Base-by-base conservation (phyloP, 305 asterid species). In the Solanum aculeatissimum region DNA sequence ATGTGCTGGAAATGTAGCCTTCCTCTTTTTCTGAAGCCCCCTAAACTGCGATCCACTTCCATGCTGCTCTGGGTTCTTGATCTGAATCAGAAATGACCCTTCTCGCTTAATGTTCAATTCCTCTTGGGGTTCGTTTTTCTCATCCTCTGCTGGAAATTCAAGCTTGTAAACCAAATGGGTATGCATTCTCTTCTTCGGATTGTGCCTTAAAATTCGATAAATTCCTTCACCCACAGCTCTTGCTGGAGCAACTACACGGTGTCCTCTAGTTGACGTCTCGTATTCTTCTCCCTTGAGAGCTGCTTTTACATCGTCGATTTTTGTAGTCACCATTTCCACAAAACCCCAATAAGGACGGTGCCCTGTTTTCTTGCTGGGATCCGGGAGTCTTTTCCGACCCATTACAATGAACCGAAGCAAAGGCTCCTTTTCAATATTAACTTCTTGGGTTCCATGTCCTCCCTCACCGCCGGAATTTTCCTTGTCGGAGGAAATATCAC, bases 141-240 rank as follows among this genome's bases (percentile, higher is more conserved):
- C 89, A 3, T 89, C 91, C 68, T 88, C 88, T 0, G 85, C 68
- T 0, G 97, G 98, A 49, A 81, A 91, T 58, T 92, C 94, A 27
- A 93, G 92, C 92, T 90, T 93, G 93, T 93, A 93, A 1, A 92
- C 88, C 81, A 93, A 87, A 81, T 93, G 98, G 0, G 97, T 93
- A 87, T 92, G 95, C 89, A 86, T 86, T 25, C 42, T 77, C 12
- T 85, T 86, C 42, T 88, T 88, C 16, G 88, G 88, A 45, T 80
- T 87, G 86, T 93, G 97, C 87, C 91, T 85, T 9, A 92, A 81
- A 32, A 95, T 93, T 11, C 93, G 43, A 62, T 92, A 93, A 5
- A 92, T 86, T 1, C 98, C 98, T 88, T 92, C 98, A 0, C 88
- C 91, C 55, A 86, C 68, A 6, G 88, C 91, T 85, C 91, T 86